These are phyloP conservation scores for Wickerhamiella domercqiae DNA, from an alignment of 805 yeast genomes.

Conservation along the genomic window DNA sequence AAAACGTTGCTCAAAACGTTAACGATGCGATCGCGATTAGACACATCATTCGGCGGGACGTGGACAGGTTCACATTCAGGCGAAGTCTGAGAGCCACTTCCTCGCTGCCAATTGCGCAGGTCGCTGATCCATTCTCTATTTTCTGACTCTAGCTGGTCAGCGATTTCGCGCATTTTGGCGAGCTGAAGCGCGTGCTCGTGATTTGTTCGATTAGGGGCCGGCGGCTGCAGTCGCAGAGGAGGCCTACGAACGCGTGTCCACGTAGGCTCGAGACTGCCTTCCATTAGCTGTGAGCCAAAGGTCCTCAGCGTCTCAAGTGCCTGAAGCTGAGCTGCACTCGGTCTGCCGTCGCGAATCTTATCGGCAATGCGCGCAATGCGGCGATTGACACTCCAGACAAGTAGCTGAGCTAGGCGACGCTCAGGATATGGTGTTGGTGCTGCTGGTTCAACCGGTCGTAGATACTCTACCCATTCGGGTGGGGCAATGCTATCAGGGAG, in stretches of 20 bases:
- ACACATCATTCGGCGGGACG: too few species aligned
- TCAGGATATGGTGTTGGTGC: not conserved
- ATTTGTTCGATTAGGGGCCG: not conserved
- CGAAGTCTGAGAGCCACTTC: too few species aligned
- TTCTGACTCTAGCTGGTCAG: too few species aligned
- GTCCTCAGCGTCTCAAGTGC: not conserved
- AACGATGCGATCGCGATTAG: too few species aligned
- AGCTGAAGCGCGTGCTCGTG: too few species aligned
- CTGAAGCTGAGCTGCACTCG: not conserved
- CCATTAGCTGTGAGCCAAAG: not conserved
- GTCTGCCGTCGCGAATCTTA: not conserved
- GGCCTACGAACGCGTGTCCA: not conserved
- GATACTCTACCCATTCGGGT: not conserved
- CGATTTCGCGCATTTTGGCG: too few species aligned
- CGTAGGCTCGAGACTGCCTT: not conserved
- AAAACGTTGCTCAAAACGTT: too few species aligned
- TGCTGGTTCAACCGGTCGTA: too few species aligned
- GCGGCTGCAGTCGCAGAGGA: not conserved
- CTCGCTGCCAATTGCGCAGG: too few species aligned
- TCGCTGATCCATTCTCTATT: too few species aligned
- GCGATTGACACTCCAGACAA: conserved; percentile 1
- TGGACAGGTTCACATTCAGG: too few species aligned
- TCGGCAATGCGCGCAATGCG: not conserved
- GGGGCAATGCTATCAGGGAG: not conserved
- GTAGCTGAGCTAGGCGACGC: not conserved